These are phyloP conservation scores for Suillus weaverae DNA, from an alignment of 768 basidiomycete genomes.

Conservation along the genomic window DNA sequence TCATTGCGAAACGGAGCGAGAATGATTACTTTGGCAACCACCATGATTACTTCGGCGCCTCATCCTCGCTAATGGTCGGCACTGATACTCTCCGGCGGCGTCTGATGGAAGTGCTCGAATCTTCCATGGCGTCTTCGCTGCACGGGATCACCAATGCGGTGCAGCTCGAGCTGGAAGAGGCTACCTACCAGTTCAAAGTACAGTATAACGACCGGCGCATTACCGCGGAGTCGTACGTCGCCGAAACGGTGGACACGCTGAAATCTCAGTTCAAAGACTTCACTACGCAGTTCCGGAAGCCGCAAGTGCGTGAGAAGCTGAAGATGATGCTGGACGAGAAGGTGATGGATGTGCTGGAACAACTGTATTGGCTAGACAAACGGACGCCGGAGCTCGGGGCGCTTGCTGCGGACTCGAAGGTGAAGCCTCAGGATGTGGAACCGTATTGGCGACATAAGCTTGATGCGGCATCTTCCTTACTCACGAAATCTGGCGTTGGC, in stretches of 20 bases:
- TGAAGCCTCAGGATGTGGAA: slow-evolving; percentile 77
- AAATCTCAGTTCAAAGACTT: slow-evolving; percentile 89
- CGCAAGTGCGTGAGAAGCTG: slow-evolving; percentile 64
- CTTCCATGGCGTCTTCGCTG: slow-evolving; percentile 94
- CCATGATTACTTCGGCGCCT: slow-evolving; percentile 57
- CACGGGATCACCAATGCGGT: slow-evolving; percentile 96
- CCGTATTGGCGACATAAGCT: slow-evolving; percentile 96
- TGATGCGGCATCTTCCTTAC: slow-evolving; percentile 86
- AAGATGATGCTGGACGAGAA: slow-evolving; percentile 94
- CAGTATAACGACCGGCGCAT: slow-evolving; percentile 96
- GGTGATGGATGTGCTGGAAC: slow-evolving; percentile 95
- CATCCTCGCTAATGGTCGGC: slow-evolving; percentile 80
- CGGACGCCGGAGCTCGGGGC: slow-evolving; percentile 72
- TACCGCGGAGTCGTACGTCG: slow-evolving; percentile 94
- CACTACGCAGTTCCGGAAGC: slow-evolving; percentile 83
- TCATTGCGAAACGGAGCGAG: slow-evolving; percentile 58
- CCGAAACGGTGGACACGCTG: slow-evolving; percentile 92
- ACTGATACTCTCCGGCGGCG: slow-evolving; percentile 87
- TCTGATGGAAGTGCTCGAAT: slow-evolving; percentile 96
- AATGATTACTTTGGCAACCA: slow-evolving; percentile 67
- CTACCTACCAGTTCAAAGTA: slow-evolving; percentile 98
- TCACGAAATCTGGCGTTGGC: slow-evolving; percentile 96
- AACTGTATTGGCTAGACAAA: slow-evolving; percentile 95
- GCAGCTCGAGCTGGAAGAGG: slow-evolving; percentile 94
- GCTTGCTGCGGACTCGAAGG: slow-evolving; percentile 66